phyloP scores from a whole-genome alignment of 1,139 yeast genomes.

The Eremothecium sinecaudum region DNA sequence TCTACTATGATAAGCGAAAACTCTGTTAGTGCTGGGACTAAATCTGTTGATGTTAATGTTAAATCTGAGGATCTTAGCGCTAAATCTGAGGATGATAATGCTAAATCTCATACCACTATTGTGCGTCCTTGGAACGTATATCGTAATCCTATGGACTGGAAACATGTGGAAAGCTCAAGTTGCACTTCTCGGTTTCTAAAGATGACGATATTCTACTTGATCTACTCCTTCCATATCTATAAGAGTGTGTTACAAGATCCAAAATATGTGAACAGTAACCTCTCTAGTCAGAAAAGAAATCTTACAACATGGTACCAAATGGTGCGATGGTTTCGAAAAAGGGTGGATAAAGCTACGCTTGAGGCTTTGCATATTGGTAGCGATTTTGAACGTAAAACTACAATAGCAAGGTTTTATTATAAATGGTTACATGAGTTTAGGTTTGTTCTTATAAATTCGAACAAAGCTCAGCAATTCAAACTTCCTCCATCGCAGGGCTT shows the following conservation, averaged over 20 bases:
- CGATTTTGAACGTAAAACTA: constrained; percentile 1
- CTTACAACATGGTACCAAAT: not conserved
- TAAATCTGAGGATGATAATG: not conserved
- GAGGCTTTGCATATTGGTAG: not conserved
- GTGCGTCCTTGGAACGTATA: not conserved
- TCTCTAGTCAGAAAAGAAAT: not conserved
- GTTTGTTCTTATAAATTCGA: constrained; percentile 11
- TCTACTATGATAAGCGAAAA: not conserved
- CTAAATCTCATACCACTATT: constrained; percentile 1
- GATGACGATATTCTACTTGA: constrained; percentile 25
- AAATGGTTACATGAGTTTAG: constrained; percentile 20
- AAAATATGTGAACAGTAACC: constrained; percentile 3
- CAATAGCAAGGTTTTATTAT: constrained; percentile 15
- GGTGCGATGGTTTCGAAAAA: constrained; percentile 8
- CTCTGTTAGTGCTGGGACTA: too few species aligned
- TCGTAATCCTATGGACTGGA: not conserved
- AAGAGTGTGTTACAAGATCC: constrained; percentile 11
- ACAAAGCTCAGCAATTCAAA: constrained; percentile 19
- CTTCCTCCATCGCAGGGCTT: constrained; percentile 22
- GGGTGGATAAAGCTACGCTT: constrained; percentile 9
- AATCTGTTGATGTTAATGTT: constrained; percentile 2
- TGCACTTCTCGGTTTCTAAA: constrained; percentile 19
- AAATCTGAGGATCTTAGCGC: not conserved
- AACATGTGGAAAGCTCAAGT: constrained; percentile 6
- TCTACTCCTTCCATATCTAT: constrained; percentile 24